A percentile compares a stretch with the other conserved stretches of the same genome.
These are phyloP conservation scores for Hippophae rhamnoides DNA, from an alignment of 306 rosid species.

Conservation along the genomic window DNA sequence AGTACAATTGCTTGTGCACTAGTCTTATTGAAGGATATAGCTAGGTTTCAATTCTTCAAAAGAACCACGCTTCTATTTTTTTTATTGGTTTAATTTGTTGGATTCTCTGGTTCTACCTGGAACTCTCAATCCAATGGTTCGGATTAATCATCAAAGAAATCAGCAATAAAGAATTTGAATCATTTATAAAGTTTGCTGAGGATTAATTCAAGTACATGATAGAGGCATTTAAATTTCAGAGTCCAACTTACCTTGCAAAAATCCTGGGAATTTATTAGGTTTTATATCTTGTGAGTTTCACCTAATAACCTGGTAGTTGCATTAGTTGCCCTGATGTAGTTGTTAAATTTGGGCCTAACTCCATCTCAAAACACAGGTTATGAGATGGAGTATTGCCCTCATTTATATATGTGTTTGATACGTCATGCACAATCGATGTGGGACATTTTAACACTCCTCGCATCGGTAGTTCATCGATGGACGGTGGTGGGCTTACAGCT, in stretches of 20 bases:
- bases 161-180: slow-evolving; percentile 83
- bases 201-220: slow-evolving; percentile 73
- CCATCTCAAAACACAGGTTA: no score
- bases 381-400: no score
- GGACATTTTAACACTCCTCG: no score
- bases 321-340: not conserved
- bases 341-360: no score
- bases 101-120: slow-evolving; percentile 43
- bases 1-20: slow-evolving; percentile 92
- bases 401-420: no score
- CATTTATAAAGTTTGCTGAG: slow-evolving; percentile 74
- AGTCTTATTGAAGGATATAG: slow-evolving; percentile 49
- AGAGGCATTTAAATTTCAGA: slow-evolving; percentile 62
- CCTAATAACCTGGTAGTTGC: not conserved
- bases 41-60: slow-evolving; percentile 36
- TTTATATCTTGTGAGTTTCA: slow-evolving; percentile 2
- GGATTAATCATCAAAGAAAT: slow-evolving; percentile 92
- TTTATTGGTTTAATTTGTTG: slow-evolving; percentile 42
- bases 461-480: no score
- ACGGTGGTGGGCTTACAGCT: no score
- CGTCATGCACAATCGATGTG: no score
- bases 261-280: slow-evolving; percentile 69
- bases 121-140: slow-evolving; percentile 44
- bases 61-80: slow-evolving; percentile 51
- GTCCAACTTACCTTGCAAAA: slow-evolving; percentile 94